These are phyloP conservation scores for Aspergillus proliferans DNA, from an alignment of 2,329 filamentous ascomycete genomes.

Conservation along the genomic window DNA sequence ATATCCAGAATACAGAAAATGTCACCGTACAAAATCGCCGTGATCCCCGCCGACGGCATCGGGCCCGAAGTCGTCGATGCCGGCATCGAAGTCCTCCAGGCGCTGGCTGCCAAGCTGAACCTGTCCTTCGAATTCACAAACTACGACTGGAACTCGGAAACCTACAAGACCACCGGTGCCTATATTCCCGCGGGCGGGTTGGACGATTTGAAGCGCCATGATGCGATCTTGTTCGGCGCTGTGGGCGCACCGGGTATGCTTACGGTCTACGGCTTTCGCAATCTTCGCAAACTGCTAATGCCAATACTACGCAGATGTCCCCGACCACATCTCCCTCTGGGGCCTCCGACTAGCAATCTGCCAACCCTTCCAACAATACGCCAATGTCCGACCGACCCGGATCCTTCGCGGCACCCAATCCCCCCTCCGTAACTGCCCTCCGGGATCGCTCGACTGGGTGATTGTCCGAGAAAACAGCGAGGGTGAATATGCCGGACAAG, in stretches of 20 bases:
- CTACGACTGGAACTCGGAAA: conserved; percentile 62
- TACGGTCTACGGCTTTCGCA: neutral
- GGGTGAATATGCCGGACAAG: conserved; percentile 61
- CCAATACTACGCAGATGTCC: conserved; percentile 43
- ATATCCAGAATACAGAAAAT: no score
- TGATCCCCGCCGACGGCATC: conserved; percentile 64
- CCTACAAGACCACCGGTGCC: conserved; percentile 59
- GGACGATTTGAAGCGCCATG: conserved; percentile 51
- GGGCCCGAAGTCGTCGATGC: conserved; percentile 62
- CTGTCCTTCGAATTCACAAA: conserved; percentile 58
- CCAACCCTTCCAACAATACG: conserved; percentile 51
- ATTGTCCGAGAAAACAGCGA: conserved; percentile 63
- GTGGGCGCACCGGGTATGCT: conserved; percentile 53
- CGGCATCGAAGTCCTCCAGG: conserved; percentile 56
- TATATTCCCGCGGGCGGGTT: conserved; percentile 59
- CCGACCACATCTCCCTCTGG: conserved; percentile 56
- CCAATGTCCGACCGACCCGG: conserved; percentile 50
- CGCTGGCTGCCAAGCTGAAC: conserved; percentile 37
- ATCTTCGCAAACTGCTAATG: neutral
- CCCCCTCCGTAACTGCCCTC: conserved; percentile 49
- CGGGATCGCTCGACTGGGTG: conserved; percentile 60
- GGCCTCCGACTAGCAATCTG: conserved; percentile 51
- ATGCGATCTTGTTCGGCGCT: conserved; percentile 64
- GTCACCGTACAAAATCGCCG: conserved; percentile 48
- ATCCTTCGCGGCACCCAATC: conserved; percentile 51